These are phyloP conservation scores for Aspergillus jensenii DNA, from an alignment of 2,329 filamentous ascomycete species.

Conservation along the genomic window DNA sequence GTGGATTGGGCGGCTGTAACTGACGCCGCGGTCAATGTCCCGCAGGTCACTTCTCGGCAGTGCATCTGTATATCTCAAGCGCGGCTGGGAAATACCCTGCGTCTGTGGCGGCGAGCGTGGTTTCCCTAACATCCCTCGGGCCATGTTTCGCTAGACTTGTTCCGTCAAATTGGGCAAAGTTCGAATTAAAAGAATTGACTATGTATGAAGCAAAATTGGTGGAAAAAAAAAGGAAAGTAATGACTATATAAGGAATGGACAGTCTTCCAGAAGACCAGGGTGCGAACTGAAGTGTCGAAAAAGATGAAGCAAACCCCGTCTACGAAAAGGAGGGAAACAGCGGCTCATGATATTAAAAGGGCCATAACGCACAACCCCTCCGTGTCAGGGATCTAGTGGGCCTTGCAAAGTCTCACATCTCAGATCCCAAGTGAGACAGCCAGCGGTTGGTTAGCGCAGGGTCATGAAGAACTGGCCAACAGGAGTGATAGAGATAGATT, in stretches of 20 bases:
- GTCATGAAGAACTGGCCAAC: slow-evolving; percentile 12
- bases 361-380: not conserved
- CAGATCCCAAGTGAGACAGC: slow-evolving; percentile 2
- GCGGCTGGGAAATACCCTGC: slow-evolving; percentile 32
- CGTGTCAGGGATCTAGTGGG: slow-evolving; percentile 19
- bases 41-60: slow-evolving; percentile 32
- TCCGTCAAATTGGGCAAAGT: not conserved
- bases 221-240: not conserved
- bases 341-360: slow-evolving; percentile 12
- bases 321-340: slow-evolving; percentile 21
- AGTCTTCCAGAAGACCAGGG: slow-evolving; percentile 41
- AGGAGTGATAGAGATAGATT: slow-evolving; percentile 6
- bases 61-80: slow-evolving; percentile 33
- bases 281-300: slow-evolving; percentile 1
- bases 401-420: slow-evolving; percentile 12
- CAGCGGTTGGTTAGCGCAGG: slow-evolving; percentile 13
- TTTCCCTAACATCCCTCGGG: slow-evolving; percentile 29
- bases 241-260: slow-evolving; percentile 29
- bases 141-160: slow-evolving; percentile 22
- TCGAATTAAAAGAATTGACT: slow-evolving; percentile 8
- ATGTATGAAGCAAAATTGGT: not conserved
- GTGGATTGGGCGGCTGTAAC: slow-evolving; percentile 12
- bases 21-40: slow-evolving; percentile 13
- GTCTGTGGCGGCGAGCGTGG: slow-evolving; percentile 27
- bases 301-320: slow-evolving; percentile 8